These are phyloP conservation scores for Pseudoneurospora amorphoporcata DNA, from an alignment of 495 filamentous ascomycete species.

Conservation along the genomic window DNA sequence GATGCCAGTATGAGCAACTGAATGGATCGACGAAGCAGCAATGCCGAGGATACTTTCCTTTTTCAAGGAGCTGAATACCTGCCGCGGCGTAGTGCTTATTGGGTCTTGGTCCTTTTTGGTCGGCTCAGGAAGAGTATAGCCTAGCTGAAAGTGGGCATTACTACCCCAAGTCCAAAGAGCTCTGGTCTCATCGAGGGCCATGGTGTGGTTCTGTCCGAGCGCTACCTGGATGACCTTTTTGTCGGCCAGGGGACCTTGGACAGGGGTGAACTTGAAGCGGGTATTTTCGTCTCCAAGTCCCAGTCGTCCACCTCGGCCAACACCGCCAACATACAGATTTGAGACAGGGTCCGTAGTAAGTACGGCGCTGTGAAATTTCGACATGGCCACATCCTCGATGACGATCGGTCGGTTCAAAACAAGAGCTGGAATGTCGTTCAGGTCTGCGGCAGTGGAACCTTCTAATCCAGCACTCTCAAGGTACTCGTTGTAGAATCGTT, in stretches of 20 bases:
- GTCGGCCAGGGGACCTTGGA: constrained; percentile 61
- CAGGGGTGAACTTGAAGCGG: constrained; percentile 69
- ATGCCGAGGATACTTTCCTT: constrained; percentile 71
- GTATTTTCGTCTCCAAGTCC: constrained; percentile 86
- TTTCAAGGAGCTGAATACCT: constrained; percentile 85
- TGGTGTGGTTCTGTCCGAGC: constrained; percentile 81
- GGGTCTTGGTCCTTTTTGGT: constrained; percentile 64
- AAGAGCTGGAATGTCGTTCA: constrained; percentile 52
- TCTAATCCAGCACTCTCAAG: constrained; percentile 27
- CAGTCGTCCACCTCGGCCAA: constrained; percentile 81
- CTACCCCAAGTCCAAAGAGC: constrained; percentile 89
- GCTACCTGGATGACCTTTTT: constrained; percentile 63
- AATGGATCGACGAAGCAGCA: constrained; percentile 87
- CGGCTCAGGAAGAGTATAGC: constrained; percentile 54
- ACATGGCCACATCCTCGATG: constrained; percentile 69
- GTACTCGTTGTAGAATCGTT: constrained; percentile 55
- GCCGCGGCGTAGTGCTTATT: constrained; percentile 67
- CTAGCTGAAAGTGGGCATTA: constrained; percentile 79
- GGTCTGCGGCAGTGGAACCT: constrained; percentile 20
- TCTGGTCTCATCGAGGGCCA: constrained; percentile 71
- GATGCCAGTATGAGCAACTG: constrained; percentile 69
- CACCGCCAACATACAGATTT: constrained; percentile 88
- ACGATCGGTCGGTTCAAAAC: constrained; percentile 59
- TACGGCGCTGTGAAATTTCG: constrained; percentile 86
- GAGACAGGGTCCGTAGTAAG: constrained; percentile 82